phyloP scores from a whole-genome alignment of 208 protist species.

The Naegleria lovaniensis region DNA sequence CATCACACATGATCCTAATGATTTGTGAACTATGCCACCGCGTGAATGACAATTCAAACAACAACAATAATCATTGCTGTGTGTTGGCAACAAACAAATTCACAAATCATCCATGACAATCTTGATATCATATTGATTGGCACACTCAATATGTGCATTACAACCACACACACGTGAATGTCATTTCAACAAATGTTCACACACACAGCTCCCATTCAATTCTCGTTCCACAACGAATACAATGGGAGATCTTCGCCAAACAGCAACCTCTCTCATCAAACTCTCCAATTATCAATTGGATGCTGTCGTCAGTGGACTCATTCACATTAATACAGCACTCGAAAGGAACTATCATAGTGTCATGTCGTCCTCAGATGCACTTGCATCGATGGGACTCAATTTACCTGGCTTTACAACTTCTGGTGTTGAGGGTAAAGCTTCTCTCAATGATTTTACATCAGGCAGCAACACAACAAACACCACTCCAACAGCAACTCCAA shows the following conservation, averaged over 20 bases:
- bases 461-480: neutral
- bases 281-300: constrained; percentile 3
- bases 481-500: neutral
- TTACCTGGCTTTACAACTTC: neutral
- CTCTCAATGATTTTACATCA: neutral
- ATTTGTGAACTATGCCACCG: too few species aligned
- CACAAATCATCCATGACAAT: too few species aligned
- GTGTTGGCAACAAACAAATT: too few species aligned
- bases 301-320: neutral
- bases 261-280: constrained; percentile 8
- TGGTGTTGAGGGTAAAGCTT: neutral
- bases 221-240: neutral
- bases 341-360: neutral
- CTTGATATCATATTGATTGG: too few species aligned
- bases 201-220: constrained; percentile 13
- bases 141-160: too few species aligned
- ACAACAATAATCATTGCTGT: too few species aligned
- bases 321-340: neutral
- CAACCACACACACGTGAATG: too few species aligned
- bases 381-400: neutral
- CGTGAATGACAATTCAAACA: too few species aligned
- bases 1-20: too few species aligned
- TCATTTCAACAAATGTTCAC: too few species aligned
- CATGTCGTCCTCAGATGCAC: neutral
- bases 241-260: constrained; percentile 14